Base-by-base conservation (phyloP, 176 grass and related monocot genomes). In the Oryza nivara region DNA sequence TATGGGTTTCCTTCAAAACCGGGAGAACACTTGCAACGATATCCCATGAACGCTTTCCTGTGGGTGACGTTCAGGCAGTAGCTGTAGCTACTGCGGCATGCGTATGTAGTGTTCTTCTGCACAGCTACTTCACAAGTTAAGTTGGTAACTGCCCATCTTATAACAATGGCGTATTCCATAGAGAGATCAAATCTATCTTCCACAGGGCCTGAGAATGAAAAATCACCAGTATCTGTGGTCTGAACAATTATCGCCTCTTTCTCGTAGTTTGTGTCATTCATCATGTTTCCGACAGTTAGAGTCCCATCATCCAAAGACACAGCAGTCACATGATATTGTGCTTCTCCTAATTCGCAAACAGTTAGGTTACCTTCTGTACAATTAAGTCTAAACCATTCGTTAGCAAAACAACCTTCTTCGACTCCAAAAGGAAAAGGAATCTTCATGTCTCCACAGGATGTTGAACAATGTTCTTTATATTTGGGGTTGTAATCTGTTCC, bases 1-100 rank as follows among this genome's bases (percentile, higher is more conserved):
- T 92, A 88, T 3, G 90, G 86, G 26, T 88, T 92, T 36, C 90
- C 90, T 19, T 68, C 0, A 16, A 76, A 91, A 1, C 85, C 85
- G 0, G 43, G 0, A 6, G 0, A 52, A 74, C 77, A 88, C 26
- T 70, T 80, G 85, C 89, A 91, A 43, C 58, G 46, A 25, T 91
- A 91, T 3, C 89, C 81, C 2, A 65, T 17, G 15, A 63, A 46
- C 6, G 9, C 5, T 5, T 84, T 15, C 28, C 2, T 0, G 1
- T 49, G 64, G 23, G 0, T 48, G 61, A 84, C 68, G 19, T 35
- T 15, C 7, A 76, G 71, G 30, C 82, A 84, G 3, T 67, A 0
- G 23, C 82, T 77, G 32, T 77, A 8, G 60, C 0, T 9, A 13
- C 60, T 36, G 20, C 28, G n/a, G 65, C 82, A 85, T 68, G 82